phyloP scores from a whole-genome alignment of 768 basidiomycete genomes.

The Mycena latifolia region DNA sequence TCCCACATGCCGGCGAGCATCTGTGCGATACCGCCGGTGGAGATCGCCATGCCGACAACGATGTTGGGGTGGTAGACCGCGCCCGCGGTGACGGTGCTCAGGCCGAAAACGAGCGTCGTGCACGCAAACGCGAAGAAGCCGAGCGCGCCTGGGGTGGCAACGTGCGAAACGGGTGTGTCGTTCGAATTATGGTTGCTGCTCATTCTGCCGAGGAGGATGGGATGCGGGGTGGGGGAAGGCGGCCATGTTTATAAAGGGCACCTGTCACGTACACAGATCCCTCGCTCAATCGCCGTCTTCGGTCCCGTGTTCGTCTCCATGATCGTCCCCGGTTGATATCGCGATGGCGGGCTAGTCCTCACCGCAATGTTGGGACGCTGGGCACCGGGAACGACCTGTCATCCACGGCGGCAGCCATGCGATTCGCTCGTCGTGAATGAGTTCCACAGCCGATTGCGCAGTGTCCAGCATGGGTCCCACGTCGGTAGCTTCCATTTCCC shows the following conservation, averaged over 20 bases:
- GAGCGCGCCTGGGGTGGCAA: conserved; percentile 75
- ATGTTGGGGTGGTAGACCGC: conserved; percentile 69
- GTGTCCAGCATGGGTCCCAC: conserved; percentile 22
- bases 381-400: conserved; percentile 15
- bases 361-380: conserved; percentile 20
- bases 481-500: conserved; percentile 26
- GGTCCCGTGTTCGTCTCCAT: conserved; percentile 25
- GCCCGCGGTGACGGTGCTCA: conserved; percentile 75
- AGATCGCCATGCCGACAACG: conserved; percentile 88
- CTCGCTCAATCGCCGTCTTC: conserved; percentile 26
- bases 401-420: conserved; percentile 18
- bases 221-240: conserved; percentile 9
- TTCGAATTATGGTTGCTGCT: conserved; percentile 24
- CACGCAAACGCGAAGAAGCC: conserved; percentile 88
- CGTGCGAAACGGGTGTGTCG: conserved; percentile 29
- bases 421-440: conserved; percentile 23
- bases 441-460: conserved; percentile 17
- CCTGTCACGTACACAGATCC: conserved; percentile 21
- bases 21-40: conserved; percentile 86
- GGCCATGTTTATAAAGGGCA: conserved; percentile 23
- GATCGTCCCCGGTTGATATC: conserved; percentile 19
- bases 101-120: conserved; percentile 82
- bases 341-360: conserved; percentile 16
- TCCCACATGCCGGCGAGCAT: conserved; percentile 93
- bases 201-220: conserved; percentile 28